Conservation (phyloP, 2,329 filamentous ascomycete genomes). For the Nemania sp. region DNA sequence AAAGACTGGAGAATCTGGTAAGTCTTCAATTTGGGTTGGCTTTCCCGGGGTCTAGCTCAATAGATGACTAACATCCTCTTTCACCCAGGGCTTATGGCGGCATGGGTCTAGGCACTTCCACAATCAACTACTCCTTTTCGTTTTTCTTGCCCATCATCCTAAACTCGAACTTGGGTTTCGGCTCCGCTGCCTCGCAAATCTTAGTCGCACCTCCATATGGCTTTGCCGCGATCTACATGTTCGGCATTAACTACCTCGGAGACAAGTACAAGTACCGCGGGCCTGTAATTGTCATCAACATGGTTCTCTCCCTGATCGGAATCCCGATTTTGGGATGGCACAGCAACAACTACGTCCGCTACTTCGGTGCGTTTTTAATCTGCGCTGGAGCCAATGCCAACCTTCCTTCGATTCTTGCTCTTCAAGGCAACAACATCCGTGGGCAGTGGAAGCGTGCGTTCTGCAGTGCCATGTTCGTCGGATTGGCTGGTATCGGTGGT, state of each 20-base stretch:
- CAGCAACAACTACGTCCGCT: conserved; percentile 58
- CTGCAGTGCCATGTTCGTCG: conserved; percentile 74
- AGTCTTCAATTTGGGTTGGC: conserved; percentile 4
- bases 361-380: conserved; percentile 75
- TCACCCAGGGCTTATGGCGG: conserved; percentile 59
- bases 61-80: conserved; percentile 51
- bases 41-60: background rate
- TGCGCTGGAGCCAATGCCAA: conserved; percentile 78
- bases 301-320: conserved; percentile 67
- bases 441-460: conserved; percentile 89
- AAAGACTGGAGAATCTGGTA: conserved; percentile 50
- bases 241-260: conserved; percentile 61
- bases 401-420: conserved; percentile 73
- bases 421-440: conserved; percentile 85
- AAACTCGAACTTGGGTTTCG: conserved; percentile 65
- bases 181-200: conserved; percentile 65
- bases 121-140: conserved; percentile 73
- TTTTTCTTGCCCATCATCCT: conserved; percentile 82
- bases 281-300: conserved; percentile 68
- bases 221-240: conserved; percentile 67
- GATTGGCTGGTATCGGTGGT: conserved; percentile 76
- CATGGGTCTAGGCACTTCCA: conserved; percentile 68
- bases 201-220: conserved; percentile 71
- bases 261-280: conserved; percentile 70
- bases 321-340: conserved; percentile 74